These are phyloP conservation scores for Phytophthora pseudosyringae DNA, from an alignment of 352 stramenopile genomes.

Conservation along the genomic window DNA sequence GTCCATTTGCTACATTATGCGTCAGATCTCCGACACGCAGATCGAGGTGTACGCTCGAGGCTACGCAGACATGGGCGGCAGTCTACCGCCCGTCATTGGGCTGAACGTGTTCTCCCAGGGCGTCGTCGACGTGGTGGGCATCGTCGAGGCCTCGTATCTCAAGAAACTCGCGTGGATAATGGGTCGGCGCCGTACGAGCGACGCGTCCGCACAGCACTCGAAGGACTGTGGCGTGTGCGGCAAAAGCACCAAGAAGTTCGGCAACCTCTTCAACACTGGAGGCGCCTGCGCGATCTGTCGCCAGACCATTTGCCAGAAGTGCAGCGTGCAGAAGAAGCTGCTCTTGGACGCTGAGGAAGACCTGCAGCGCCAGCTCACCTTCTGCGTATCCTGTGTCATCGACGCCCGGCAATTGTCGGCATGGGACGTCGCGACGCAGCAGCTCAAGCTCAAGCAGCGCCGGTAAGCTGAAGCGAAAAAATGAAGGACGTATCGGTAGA, in stretches of 20 bases:
- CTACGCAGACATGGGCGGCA: conserved; percentile 50
- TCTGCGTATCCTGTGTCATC: conserved; percentile 59
- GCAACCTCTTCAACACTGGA: conserved; percentile 38
- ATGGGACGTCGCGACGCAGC: conserved; percentile 46
- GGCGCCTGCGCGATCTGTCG: conserved; percentile 50
- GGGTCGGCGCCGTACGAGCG: conserved; percentile 17
- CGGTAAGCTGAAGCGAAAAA: conserved; percentile 2
- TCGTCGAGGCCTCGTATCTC: conserved; percentile 59
- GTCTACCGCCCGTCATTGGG: conserved; percentile 36
- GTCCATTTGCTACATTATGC: conserved; percentile 61
- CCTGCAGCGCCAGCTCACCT: conserved; percentile 45
- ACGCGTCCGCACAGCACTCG: conserved; percentile 3
- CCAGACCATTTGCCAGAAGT: conserved; percentile 52
- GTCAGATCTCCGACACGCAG: conserved; percentile 40
- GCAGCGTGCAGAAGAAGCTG: conserved; percentile 58
- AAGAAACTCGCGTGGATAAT: conserved; percentile 60
- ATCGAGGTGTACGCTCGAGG: conserved; percentile 59
- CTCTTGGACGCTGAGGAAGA: conserved; percentile 42
- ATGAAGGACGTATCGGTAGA: background rate
- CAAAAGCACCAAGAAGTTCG: conserved; percentile 43
- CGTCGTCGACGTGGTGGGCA: conserved; percentile 38
- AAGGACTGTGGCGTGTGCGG: conserved; percentile 45
- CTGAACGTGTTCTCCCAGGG: conserved; percentile 42
- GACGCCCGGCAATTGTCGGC: conserved; percentile 43
- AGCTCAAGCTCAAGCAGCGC: conserved; percentile 26